Evolutionary conservation across 2,329 filamentous ascomycete species (phyloP).

Genomic region (Exophiala lecanii-corni): DNA sequence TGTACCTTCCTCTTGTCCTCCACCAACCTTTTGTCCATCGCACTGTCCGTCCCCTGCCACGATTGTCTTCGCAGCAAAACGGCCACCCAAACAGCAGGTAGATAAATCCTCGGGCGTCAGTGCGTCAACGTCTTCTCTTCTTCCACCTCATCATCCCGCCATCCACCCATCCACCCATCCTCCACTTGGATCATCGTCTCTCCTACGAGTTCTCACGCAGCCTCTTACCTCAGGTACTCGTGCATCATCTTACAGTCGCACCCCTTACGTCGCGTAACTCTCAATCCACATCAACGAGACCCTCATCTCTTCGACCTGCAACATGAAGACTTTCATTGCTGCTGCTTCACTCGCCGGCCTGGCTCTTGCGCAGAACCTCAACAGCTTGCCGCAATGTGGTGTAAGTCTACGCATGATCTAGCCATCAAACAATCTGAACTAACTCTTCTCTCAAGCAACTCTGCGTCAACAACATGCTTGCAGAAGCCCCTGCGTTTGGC

Average conservation of each 20-base stretch:
- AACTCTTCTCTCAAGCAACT: slow-evolving; percentile 32
- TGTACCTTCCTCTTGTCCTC: background rate
- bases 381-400: slow-evolving; percentile 26
- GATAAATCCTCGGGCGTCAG: background rate
- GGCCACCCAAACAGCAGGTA: background rate
- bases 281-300: slow-evolving; percentile 10
- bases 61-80: background rate
- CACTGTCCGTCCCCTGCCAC: background rate
- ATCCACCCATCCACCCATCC: slow-evolving; percentile 4
- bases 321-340: slow-evolving; percentile 28
- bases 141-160: background rate
- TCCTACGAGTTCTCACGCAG: slow-evolving; percentile 8
- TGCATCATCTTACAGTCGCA: slow-evolving; percentile 21
- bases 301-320: slow-evolving; percentile 15
- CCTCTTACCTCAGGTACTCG: slow-evolving; percentile 13
- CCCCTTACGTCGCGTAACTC: slow-evolving; percentile 21
- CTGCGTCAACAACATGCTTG: slow-evolving; percentile 44
- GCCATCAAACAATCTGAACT: no score
- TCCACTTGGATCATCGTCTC: slow-evolving; percentile 13
- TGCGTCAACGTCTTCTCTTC: slow-evolving; percentile 1
- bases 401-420: no score
- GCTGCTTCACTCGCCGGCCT: slow-evolving; percentile 24
- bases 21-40: background rate
- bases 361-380: slow-evolving; percentile 24
- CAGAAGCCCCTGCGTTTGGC: slow-evolving; percentile 35